phyloP scores from a whole-genome alignment of 148 eudicot species.

The Hydrangea macrophylla region DNA sequence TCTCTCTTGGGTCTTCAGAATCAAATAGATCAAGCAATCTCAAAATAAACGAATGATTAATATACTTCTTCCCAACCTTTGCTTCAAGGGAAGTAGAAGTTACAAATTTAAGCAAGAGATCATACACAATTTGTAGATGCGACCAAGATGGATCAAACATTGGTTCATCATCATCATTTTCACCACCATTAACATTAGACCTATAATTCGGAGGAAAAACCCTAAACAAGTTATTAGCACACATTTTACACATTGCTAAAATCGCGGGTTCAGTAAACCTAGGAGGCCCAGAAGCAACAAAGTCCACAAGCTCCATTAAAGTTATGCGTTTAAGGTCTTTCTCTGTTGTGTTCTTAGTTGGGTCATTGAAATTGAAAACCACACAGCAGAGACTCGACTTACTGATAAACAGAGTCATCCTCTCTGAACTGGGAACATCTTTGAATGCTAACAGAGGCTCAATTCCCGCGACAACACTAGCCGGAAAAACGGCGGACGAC shows the following conservation, averaged over 20 bases:
- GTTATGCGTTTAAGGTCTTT: slow-evolving; percentile 71
- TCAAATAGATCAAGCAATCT: slow-evolving; percentile 80
- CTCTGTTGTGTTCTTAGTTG: slow-evolving; percentile 51
- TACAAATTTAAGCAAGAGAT: slow-evolving; percentile 71
- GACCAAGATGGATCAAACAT: slow-evolving; percentile 91
- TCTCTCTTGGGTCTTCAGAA: slow-evolving; percentile 92
- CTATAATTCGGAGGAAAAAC: slow-evolving; percentile 70
- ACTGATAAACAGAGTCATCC: slow-evolving; percentile 76
- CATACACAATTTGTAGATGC: slow-evolving; percentile 81
- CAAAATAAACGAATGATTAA: slow-evolving; percentile 67
- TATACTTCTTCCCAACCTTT: slow-evolving; percentile 79
- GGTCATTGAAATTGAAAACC: slow-evolving; percentile 70
- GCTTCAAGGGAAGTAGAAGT: slow-evolving; percentile 76
- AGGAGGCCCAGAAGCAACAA: slow-evolving; percentile 55
- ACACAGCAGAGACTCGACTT: slow-evolving; percentile 88
- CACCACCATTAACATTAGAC: slow-evolving; percentile 35
- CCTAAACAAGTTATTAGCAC: slow-evolving; percentile 78
- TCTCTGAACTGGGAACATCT: slow-evolving; percentile 76
- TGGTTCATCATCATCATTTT: slow-evolving; percentile 77
- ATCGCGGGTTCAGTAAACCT: slow-evolving; percentile 80
- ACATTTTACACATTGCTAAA: slow-evolving; percentile 79
- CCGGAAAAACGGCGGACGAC: slow-evolving; percentile 84
- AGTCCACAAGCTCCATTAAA: slow-evolving; percentile 73
- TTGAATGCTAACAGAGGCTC: slow-evolving; percentile 81
- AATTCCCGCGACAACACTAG: slow-evolving; percentile 61